Base-by-base conservation (phyloP, 768 basidiomycete genomes). In the Mycena haematopus region DNA sequence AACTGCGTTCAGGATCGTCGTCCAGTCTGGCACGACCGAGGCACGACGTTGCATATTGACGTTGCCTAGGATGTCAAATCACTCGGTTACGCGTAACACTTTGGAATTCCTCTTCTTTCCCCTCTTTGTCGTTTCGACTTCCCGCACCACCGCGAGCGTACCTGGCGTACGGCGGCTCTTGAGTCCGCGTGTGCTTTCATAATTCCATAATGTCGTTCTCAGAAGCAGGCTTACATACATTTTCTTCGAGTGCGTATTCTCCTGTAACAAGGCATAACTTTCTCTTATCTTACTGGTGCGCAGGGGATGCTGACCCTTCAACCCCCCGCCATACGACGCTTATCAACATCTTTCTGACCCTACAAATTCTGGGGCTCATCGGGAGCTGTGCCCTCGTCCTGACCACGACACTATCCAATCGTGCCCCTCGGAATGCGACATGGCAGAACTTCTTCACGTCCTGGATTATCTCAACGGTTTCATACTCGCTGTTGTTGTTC, bases 401-500 rank as follows among this genome's bases (percentile, higher is more conserved):
- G 7, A 70, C 69, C 25, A 70, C 68, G 45, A 57, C 68, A 25
- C 65, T 67, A n/a, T 66, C 70, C 9, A 52, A 52, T 15, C 65
- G 58, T 11, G 68, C 64, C 24, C 52, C 63, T 13, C 70, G 74
- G n/a, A 71, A 70, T 21, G 63, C 71, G 50, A 70, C 72, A 14
- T 75, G 74, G 74, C 72, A 69, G 38, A 75, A 70, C 54, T 75
- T 75, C 50, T 68, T 68, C 45, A 65, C 68, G 19, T 71, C 71
- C 13, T 75, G 74, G 74, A 68, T 72, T 10, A 70, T 74, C 3
- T 75, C 72, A 19, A 68, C 70, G 25, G 45, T 71, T 11, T 72
- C 74, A 11, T 75, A 72, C 62, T 66, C 70, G 15, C 67, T 75
- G 6, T 67, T 75, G 14, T 61, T 74, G 13, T 69, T 72, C 63